Percentiles rank a stretch among this genome's conserved stretches.
Evolutionary conservation across 2,329 filamentous ascomycete species (phyloP).

Genomic region (Periconia sp.): DNA sequence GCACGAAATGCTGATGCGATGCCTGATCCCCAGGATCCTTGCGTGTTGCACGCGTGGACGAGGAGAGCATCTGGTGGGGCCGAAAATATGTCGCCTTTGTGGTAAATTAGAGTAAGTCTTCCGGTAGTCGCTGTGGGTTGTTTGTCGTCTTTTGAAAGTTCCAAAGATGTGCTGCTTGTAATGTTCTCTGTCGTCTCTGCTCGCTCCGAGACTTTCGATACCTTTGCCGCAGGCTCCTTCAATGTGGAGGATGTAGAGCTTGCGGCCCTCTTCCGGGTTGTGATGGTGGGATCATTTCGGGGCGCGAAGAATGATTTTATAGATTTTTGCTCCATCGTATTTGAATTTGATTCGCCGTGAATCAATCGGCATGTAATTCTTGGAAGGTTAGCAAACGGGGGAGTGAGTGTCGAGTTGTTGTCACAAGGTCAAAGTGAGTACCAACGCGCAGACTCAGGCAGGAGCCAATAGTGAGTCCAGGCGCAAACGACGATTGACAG

Average conservation of each 20-base stretch:
- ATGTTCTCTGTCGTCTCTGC: not conserved
- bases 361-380: not conserved
- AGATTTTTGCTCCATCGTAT: not conserved
- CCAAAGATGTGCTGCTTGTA: not conserved
- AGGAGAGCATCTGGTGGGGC: slow-evolving; percentile 54
- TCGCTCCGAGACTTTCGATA: not conserved
- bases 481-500: not conserved
- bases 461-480: not conserved
- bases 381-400: not conserved
- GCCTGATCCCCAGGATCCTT: slow-evolving; percentile 61
- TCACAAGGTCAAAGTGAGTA: too few relatives aligned
- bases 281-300: not conserved
- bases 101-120: slow-evolving; percentile 18
- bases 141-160: not conserved
- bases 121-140: not conserved
- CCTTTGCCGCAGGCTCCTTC: not conserved
- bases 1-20: slow-evolving; percentile 56
- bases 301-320: not conserved
- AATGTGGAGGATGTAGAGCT: not conserved
- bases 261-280: slow-evolving; percentile 1
- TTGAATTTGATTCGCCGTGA: not conserved
- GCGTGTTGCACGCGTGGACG: slow-evolving; percentile 63
- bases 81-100: slow-evolving; percentile 54
- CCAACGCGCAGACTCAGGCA: not conserved
- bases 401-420: not conserved